Evolutionary conservation across 2,329 filamentous ascomycete species (phyloP), one percentile per base, ranked within the genome.

Genomic region (Penicillium sp.): DNA sequence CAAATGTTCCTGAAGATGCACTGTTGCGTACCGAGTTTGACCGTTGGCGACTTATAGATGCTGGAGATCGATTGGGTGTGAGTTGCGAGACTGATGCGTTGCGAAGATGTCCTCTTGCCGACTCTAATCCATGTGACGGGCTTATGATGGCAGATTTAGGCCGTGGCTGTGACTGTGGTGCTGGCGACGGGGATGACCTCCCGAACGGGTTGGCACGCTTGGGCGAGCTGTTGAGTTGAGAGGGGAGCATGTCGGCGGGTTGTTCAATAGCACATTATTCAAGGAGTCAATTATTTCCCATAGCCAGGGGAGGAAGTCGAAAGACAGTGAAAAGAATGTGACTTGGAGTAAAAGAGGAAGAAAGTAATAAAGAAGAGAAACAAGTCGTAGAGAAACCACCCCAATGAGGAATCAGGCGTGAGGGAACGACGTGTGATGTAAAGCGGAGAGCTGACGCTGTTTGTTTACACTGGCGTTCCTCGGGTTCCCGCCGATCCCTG

Each of bases 121-220:
- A 76, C 38, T 76, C 69, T 48, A 76, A 70, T 42, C 73, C 74
- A 35, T 75, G 71, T 3, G 87, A 82, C n/a, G 88, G 85, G 46
- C 87, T 82, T 71, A 93, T 86, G 60, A 93, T 82, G 59, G 87
- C 85, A 3, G 93, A 96, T 73, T 92, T 93, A 10, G 92, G 91
- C 68, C 92, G 81, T 38, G 67, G 35, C 43, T 71, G 64, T 37
- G 73, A 69, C 40, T 71, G 70, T 5, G 87, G 83, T 53, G 81
- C 83, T 45, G 89, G 85, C 35, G 91, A 90, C 25, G 89, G 84
- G 16, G 90, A 68, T 46, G 68, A 87, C 73, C 92, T 86, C 62
- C 84, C 83, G 75, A 97, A 96, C 16, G 91, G 90, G 79, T 92
- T 94, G 74, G 87, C 90, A 71, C 92, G 89, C 81, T 89, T 91